Evolutionary conservation across 208 protist genomes (phyloP).

Genomic region (Plasmodiophora brassicae): DNA sequence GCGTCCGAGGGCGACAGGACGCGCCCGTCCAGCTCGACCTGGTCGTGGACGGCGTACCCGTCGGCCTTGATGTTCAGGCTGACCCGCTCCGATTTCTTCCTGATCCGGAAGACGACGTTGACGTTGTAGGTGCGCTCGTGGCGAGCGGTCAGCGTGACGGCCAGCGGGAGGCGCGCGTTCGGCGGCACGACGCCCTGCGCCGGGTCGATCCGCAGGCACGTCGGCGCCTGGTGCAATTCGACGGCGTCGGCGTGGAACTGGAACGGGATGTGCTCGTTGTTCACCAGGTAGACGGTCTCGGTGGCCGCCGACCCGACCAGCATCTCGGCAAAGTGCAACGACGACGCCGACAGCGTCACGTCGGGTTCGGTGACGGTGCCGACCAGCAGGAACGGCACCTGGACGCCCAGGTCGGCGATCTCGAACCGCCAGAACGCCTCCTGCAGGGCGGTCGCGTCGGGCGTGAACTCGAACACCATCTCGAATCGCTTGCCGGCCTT

Average conservation of each 20-base stretch:
- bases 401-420: conserved; percentile 63
- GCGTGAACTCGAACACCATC: conserved; percentile 87
- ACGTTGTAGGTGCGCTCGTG: conserved; percentile 84
- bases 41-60: conserved; percentile 79
- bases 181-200: conserved; percentile 69
- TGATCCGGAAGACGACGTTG: conserved; percentile 76
- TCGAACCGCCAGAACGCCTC: conserved; percentile 83
- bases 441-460: conserved; percentile 69
- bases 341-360: conserved; percentile 75
- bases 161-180: conserved; percentile 66
- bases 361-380: conserved; percentile 82
- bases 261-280: conserved; percentile 82
- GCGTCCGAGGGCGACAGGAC: background rate
- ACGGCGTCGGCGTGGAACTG: conserved; percentile 75
- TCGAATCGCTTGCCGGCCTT: conserved; percentile 77
- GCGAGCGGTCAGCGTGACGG: conserved; percentile 73
- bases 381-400: conserved; percentile 83
- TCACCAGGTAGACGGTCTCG: conserved; percentile 77
- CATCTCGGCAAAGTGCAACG: conserved; percentile 80
- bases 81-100: conserved; percentile 77
- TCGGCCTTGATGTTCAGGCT: conserved; percentile 91
- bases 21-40: conserved; percentile 61
- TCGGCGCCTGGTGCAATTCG: conserved; percentile 1
- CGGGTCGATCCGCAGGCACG: conserved; percentile 72
- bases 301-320: conserved; percentile 70